Evolutionary conservation across 768 basidiomycete genomes (phyloP).

Genomic region (Peribolospora baueri): DNA sequence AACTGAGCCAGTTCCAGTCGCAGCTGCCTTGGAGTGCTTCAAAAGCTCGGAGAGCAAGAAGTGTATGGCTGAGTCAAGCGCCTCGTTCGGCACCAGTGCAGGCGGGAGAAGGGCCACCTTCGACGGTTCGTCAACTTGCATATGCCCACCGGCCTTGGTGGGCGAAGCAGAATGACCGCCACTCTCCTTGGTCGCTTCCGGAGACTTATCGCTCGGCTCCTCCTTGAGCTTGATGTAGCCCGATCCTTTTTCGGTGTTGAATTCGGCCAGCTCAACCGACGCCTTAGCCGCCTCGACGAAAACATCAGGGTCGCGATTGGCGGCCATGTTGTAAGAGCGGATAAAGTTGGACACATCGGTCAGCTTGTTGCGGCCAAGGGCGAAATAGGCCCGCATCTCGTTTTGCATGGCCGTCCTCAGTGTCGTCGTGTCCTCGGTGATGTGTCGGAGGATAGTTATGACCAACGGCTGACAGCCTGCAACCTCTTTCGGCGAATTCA

Average conservation of each 20-base stretch:
- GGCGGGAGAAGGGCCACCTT: conserved; percentile 17
- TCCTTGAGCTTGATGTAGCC: conserved; percentile 35
- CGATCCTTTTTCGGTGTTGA: conserved; percentile 31
- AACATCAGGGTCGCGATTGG: conserved; percentile 47
- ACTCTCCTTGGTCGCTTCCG: conserved; percentile 10
- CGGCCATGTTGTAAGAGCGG: conserved; percentile 49
- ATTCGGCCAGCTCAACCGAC: conserved; percentile 45
- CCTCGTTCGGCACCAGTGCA: conserved; percentile 12
- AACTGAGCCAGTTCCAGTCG: no score
- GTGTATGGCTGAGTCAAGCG: conserved; percentile 22
- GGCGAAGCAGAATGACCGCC: background rate
- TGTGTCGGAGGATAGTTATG: conserved; percentile 69
- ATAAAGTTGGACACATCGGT: conserved; percentile 51
- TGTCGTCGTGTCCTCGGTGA: conserved; percentile 48
- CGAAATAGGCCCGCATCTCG: conserved; percentile 57
- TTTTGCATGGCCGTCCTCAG: conserved; percentile 53
- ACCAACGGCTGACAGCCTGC: conserved; percentile 55
- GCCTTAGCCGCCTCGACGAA: conserved; percentile 53
- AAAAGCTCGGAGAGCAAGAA: conserved; percentile 50
- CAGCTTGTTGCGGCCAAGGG: conserved; percentile 24
- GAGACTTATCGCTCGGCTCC: conserved; percentile 13
- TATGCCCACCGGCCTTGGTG: conserved; percentile 4
- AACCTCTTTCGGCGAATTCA: conserved; percentile 30
- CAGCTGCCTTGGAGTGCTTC: conserved; percentile 29
- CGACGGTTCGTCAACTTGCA: conserved; percentile 15